Conservation (phyloP, 2,329 filamentous ascomycete species). For the Bipolaris cookei region DNA sequence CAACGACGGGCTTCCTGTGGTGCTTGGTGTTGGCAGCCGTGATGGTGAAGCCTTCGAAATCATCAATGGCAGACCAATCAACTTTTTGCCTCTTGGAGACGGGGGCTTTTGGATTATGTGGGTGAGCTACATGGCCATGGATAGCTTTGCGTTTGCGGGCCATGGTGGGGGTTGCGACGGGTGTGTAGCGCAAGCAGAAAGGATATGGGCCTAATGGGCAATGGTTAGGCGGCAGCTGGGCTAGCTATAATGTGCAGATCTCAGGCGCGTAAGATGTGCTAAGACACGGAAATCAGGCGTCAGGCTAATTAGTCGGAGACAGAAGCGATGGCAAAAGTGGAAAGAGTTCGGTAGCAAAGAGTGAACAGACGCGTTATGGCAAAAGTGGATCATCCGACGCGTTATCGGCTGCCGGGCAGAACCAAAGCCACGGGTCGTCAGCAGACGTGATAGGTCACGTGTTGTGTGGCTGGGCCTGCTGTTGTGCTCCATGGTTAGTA, state of each 20-base stretch:
- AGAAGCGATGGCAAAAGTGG: background rate
- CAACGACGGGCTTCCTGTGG: slow-evolving; percentile 2
- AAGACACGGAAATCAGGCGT: background rate
- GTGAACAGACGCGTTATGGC: slow-evolving; percentile 7
- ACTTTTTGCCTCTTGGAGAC: slow-evolving; percentile 18
- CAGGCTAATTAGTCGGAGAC: background rate
- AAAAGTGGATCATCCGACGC: slow-evolving; percentile 8
- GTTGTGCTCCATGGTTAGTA: background rate
- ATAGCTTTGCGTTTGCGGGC: slow-evolving; percentile 11
- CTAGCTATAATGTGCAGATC: background rate
- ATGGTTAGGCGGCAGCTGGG: background rate
- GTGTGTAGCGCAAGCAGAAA: background rate
- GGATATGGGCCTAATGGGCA: background rate
- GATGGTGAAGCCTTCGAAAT: slow-evolving; percentile 27
- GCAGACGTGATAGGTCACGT: background rate
- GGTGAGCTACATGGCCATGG: background rate
- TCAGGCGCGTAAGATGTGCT: background rate
- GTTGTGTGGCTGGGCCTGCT: background rate
- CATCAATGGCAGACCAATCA: slow-evolving; percentile 24
- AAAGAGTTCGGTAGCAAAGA: background rate
- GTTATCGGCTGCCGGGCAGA: slow-evolving; percentile 6
- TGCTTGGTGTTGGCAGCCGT: slow-evolving; percentile 7
- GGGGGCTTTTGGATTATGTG: background rate
- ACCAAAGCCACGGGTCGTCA: slow-evolving; percentile 1
- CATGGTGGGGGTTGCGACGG: slow-evolving; percentile 4